These are phyloP conservation scores for Vitis hybrid DNA, from an alignment of 177 flowering plant genomes.

Conservation along the genomic window DNA sequence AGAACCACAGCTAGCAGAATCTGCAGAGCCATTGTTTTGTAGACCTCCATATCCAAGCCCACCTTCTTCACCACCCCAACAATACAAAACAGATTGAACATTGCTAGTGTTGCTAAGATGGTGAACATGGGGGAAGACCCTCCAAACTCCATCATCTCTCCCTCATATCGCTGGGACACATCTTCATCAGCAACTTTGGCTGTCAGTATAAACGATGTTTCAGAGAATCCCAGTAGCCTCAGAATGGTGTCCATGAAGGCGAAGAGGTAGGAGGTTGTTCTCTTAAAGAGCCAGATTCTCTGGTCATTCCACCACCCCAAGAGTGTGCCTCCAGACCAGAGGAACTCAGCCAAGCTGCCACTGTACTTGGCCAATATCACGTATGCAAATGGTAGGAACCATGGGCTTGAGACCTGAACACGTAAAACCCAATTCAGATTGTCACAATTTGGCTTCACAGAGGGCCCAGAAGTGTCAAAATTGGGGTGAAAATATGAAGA, in stretches of 20 bases:
- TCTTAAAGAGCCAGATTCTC: constrained; percentile 42
- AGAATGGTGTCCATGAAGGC: constrained; percentile 31
- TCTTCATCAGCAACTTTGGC: constrained; percentile 35
- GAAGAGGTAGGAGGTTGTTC: constrained; percentile 42
- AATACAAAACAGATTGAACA: constrained; percentile 26
- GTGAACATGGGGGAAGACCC: constrained; percentile 33
- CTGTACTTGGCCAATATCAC: constrained; percentile 23
- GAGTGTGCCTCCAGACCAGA: constrained; percentile 33
- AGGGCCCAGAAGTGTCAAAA: too few species aligned
- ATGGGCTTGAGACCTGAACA: constrained; percentile 43
- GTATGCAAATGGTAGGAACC: constrained; percentile 51
- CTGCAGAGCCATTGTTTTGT: constrained; percentile 17
- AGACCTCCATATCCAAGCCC: neutral
- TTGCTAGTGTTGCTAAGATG: constrained; percentile 28
- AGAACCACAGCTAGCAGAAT: constrained; percentile 19
- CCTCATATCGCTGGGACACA: constrained; percentile 23
- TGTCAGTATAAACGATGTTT: constrained; percentile 25
- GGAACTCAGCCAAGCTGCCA: constrained; percentile 38
- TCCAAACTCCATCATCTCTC: constrained; percentile 48
- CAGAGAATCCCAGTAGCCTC: constrained; percentile 23
- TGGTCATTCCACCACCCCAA: constrained; percentile 54
- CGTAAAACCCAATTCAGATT: neutral
- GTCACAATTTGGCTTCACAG: too few species aligned
- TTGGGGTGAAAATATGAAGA: too few species aligned
- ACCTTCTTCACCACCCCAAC: constrained; percentile 10